Conservation (phyloP, 805 yeast species). For the Suhomyces pyralidae region DNA sequence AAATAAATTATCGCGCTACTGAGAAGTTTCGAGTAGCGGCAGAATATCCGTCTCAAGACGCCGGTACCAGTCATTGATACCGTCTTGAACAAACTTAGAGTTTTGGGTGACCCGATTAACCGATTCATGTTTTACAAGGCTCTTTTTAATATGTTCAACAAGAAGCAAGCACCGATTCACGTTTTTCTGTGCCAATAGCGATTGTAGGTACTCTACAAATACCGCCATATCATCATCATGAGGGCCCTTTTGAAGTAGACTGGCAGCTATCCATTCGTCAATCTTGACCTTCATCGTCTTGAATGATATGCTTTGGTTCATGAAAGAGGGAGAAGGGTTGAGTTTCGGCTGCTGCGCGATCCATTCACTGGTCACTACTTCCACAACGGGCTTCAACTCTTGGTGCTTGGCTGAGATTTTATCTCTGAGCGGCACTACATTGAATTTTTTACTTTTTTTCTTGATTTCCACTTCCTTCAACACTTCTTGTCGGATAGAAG, state of each 20-base stretch:
- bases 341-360: constrained; percentile 15
- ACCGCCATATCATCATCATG: constrained; percentile 29
- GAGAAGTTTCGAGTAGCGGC: constrained; percentile 3
- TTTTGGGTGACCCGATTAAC: constrained; percentile 1
- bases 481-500: constrained; percentile 35
- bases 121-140: constrained; percentile 7
- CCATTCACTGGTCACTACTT: constrained; percentile 21
- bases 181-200: constrained; percentile 15
- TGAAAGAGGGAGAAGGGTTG: constrained; percentile 7
- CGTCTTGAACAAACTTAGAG: constrained; percentile 6
- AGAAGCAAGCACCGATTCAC: constrained; percentile 17
- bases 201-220: constrained; percentile 16
- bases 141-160: constrained; percentile 9
- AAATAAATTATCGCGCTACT: neutral
- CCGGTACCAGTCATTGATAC: constrained; percentile 20
- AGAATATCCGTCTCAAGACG: neutral
- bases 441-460: constrained; percentile 22
- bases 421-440: constrained; percentile 24
- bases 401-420: constrained; percentile 18
- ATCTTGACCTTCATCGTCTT: constrained; percentile 13
- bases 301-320: neutral
- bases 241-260: constrained; percentile 33
- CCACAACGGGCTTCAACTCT: constrained; percentile 10
- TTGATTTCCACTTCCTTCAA: constrained; percentile 32
- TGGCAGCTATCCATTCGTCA: constrained; percentile 24